These are phyloP conservation scores for Nicotiana undulata DNA, from an alignment of 257 asterid genomes.

Conservation along the genomic window DNA sequence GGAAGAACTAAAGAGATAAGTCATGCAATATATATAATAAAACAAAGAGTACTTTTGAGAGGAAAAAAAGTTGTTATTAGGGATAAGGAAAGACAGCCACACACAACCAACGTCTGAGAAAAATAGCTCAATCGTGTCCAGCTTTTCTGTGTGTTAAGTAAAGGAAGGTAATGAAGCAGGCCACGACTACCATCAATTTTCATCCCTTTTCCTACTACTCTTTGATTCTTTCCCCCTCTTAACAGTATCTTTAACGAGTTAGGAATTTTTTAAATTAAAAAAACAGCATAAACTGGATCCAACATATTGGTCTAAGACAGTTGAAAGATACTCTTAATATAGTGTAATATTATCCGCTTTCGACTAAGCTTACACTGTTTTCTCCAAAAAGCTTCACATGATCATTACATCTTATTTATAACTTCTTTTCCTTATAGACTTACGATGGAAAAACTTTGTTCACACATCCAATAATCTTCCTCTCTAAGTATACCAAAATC, in stretches of 20 bases:
- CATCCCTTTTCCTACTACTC: neutral
- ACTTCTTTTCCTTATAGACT: neutral
- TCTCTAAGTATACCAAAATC: neutral
- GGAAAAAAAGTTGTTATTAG: slow-evolving; percentile 16
- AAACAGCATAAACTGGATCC: slow-evolving; percentile 7
- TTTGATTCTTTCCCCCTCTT: neutral
- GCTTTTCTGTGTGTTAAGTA: slow-evolving; percentile 30
- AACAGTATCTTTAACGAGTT: neutral
- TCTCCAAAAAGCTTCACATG: neutral
- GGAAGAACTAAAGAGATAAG: slow-evolving; percentile 35
- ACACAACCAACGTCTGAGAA: slow-evolving; percentile 57
- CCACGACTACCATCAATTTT: slow-evolving; percentile 61
- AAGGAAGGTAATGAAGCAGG: slow-evolving; percentile 40
- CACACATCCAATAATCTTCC: neutral
- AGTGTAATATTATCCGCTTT: neutral
- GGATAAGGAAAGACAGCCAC: slow-evolving; percentile 96
- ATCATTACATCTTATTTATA: neutral
- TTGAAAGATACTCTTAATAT: neutral
- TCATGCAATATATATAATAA: slow-evolving; percentile 24
- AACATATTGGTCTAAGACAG: neutral
- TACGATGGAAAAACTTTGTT: neutral
- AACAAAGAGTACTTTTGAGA: slow-evolving; percentile 5
- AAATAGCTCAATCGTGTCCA: slow-evolving; percentile 29
- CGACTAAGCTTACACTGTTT: neutral
- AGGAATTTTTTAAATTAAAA: neutral